Evolutionary conservation across 768 basidiomycete species (phyloP), one percentile per base, ranked within the genome.

Genomic region (Lentinula edodes): DNA sequence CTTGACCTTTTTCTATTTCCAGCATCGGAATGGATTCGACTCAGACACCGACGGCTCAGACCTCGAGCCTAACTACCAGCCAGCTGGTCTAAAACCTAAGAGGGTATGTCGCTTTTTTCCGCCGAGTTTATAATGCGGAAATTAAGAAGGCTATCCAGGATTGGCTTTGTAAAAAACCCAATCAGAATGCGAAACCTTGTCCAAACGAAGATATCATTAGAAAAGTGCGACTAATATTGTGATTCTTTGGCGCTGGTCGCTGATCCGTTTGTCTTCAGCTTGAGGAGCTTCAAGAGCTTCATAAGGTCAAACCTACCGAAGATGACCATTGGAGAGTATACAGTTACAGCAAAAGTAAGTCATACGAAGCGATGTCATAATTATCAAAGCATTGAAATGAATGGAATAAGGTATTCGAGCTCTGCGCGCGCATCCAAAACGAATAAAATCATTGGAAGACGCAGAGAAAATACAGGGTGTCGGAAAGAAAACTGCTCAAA

Each of bases 171-270:
- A 89, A 92, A 64, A 82, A 80, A 65, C 75, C 75, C 32, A 67
- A 62, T 1, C 71, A 68, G 48, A 50, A 51, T 67, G 61, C 66
- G 62, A 13, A 66, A 0, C 67, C 68, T 4, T 85, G 83, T 61
- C 76, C 77, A 3, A 93, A 93, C 67, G 87, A 91, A 69, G 83
- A 87, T 66, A 81, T 93, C 52, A 79, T 91, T 36, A 86, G 88
- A 67, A 90, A 90, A 79, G 90, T 85, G 64, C 9, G 20, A 9
- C 12, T n/a, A 36, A 16, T 16, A 20, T 13, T 52, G 16, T 43
- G 35, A 12, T n/a, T 0, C 35, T 54, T 62, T 8, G 12, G 52
- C 48, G 6, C 8, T 42, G 6, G 36, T 20, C 51, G 32, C 16
- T 16, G 39, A 50, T 32, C 51, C 6, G 67, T 32, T 20, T 23